These are phyloP conservation scores for Picochlorum sp. DNA, from an alignment of 139 green algal genomes.

Conservation along the genomic window DNA sequence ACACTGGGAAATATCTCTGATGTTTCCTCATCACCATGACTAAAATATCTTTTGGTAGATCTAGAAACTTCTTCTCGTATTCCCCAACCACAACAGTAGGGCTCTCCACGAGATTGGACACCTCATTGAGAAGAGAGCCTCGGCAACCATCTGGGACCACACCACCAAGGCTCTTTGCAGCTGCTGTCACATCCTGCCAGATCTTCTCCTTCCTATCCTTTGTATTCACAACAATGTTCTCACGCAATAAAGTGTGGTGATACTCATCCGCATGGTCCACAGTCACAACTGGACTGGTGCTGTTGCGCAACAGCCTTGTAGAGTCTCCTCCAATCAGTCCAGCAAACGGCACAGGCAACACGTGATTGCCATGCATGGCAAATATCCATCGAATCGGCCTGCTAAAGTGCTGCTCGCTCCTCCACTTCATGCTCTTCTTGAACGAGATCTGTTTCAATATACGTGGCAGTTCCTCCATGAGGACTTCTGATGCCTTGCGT, in stretches of 20 bases:
- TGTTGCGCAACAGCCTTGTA: conserved; percentile 65
- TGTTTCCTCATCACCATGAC: conserved; percentile 99
- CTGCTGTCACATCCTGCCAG: conserved; percentile 50
- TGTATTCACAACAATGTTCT: conserved; percentile 53
- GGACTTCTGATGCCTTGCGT: conserved; percentile 48
- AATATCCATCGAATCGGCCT: conserved; percentile 92
- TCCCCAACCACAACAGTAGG: conserved; percentile 70
- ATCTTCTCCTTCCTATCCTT: conserved; percentile 49
- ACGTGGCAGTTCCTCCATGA: conserved; percentile 62
- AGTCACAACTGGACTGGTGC: conserved; percentile 8
- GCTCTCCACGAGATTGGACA: conserved; percentile 83
- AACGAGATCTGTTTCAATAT: conserved; percentile 72
- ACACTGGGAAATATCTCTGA: conserved; percentile 98
- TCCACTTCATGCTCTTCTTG: conserved; percentile 90
- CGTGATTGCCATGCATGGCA: conserved; percentile 71
- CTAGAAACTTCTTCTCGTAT: conserved; percentile 79
- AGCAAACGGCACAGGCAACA: conserved; percentile 61
- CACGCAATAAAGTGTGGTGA: conserved; percentile 31
- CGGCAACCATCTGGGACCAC: conserved; percentile 48
- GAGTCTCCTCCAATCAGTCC: conserved; percentile 27
- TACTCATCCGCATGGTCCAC: conserved; percentile 57
- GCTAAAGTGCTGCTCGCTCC: conserved; percentile 53
- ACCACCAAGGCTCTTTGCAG: conserved; percentile 24
- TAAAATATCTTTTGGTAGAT: conserved; percentile 88
- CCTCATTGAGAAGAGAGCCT: conserved; percentile 68